A percentile compares a stretch with the other conserved stretches of the same genome.
Conservation (phyloP, 2,329 filamentous ascomycete genomes). For the Fusarium sp. region DNA sequence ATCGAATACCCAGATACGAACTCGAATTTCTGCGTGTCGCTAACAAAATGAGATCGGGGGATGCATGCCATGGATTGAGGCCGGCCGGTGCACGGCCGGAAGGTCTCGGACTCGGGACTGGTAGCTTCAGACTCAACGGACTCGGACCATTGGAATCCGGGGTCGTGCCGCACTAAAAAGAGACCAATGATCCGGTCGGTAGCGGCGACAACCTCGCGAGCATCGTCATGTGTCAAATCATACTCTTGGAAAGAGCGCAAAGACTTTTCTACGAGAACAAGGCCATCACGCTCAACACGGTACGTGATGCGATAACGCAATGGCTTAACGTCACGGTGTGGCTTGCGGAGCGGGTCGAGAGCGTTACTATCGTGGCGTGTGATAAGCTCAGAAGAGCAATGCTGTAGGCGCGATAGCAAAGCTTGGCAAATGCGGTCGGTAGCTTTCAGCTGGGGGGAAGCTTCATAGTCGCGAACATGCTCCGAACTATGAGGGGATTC, state of each 20-base stretch:
- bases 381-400: conserved; percentile 62
- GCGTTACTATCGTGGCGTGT: conserved; percentile 61
- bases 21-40: conserved; percentile 40
- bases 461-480: conserved; percentile 57
- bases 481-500: conserved; percentile 54
- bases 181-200: conserved; percentile 61
- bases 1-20: conserved; percentile 60
- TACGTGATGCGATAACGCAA: conserved; percentile 60
- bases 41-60: conserved; percentile 55
- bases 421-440: conserved; percentile 59
- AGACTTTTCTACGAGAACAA: conserved; percentile 54
- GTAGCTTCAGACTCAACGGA: conserved; percentile 52
- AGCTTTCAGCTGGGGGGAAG: conserved; percentile 54
- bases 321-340: conserved; percentile 52
- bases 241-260: conserved; percentile 62
- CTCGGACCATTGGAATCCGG: conserved; percentile 58
- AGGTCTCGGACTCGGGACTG: conserved; percentile 49
- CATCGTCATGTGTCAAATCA: conserved; percentile 53
- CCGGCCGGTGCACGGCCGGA: conserved; percentile 52
- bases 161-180: conserved; percentile 60
- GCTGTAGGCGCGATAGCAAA: conserved; percentile 60
- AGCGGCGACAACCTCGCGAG: conserved; percentile 58
- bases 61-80: conserved; percentile 58
- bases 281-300: conserved; percentile 53
- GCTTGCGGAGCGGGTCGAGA: conserved; percentile 50